Evolutionary conservation across 139 green algal genomes (phyloP).

Genomic region (Chlamydomonas incerta): DNA sequence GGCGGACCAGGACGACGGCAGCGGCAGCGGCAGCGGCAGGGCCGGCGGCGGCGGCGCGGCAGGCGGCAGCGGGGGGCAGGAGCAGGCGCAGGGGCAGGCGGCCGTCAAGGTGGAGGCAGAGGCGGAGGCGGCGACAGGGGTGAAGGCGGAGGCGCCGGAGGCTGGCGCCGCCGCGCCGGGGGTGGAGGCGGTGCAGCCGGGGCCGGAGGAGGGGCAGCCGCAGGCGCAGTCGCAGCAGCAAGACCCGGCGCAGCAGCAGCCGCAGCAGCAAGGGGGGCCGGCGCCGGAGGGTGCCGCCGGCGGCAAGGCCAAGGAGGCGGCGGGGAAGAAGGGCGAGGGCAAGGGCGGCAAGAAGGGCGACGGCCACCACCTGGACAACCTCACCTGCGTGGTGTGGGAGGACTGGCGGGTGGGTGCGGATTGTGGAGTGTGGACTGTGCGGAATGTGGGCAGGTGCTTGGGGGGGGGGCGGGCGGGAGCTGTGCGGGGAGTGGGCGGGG

Average conservation of each 20-base stretch:
- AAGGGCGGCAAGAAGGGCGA: background rate
- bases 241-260: background rate
- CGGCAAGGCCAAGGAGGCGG: background rate
- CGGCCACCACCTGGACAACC: conserved; percentile 14
- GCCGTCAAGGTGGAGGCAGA: background rate
- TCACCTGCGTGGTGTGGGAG: conserved; percentile 36
- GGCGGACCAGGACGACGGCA: conserved; percentile 1
- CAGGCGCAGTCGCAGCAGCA: background rate
- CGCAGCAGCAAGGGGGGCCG: background rate
- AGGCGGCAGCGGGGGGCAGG: no score
- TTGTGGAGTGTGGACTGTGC: no score
- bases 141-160: background rate
- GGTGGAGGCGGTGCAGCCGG: no score
- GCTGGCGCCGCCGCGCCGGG: background rate
- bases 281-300: no score
- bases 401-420: conserved; percentile 33
- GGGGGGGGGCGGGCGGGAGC: no score
- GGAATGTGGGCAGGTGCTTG: no score
- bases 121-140: no score
- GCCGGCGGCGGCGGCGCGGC: background rate
- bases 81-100: background rate
- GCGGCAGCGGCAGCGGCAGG: background rate
- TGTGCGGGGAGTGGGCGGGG: no score
- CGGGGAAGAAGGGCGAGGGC: background rate
- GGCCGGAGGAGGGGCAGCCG: background rate